A percentile compares a stretch with the other conserved stretches of the same genome.
These are phyloP conservation scores for Backusella sp. DNA, from an alignment of 192 early-diverging fungal species.

Conservation along the genomic window DNA sequence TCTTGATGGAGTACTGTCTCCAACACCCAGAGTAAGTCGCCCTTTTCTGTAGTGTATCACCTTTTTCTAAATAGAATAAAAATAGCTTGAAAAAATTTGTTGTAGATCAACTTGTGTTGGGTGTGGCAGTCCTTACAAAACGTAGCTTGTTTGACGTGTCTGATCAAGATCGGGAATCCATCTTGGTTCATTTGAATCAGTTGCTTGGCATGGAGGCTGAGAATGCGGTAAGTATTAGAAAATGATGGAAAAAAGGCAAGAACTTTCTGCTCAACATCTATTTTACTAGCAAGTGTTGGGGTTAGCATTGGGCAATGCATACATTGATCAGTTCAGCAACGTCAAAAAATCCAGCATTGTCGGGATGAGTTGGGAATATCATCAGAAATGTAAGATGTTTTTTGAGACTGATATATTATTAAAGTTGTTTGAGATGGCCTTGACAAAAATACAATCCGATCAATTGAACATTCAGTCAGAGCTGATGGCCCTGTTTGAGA, in stretches of 20 bases:
- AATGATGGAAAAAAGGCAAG: neutral
- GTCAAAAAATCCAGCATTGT: conserved; percentile 51
- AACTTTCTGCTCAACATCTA: neutral
- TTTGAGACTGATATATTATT: conserved; percentile 46
- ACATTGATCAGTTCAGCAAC: conserved; percentile 66
- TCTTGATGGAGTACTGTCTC: conserved; percentile 55
- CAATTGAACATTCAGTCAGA: conserved; percentile 32
- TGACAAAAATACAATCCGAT: conserved; percentile 26
- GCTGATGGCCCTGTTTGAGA: conserved; percentile 38
- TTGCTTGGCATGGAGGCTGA: conserved; percentile 43
- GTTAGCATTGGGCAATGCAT: conserved; percentile 48
- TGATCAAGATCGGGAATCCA: conserved; percentile 50
- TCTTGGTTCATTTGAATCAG: conserved; percentile 50
- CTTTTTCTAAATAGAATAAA: neutral
- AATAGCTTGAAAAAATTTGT: conserved; percentile 50
- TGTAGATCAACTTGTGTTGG: conserved; percentile 51
- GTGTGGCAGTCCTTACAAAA: conserved; percentile 64
- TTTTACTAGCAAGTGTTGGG: conserved; percentile 39
- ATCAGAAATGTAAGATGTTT: conserved; percentile 57
- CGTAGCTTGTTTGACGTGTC: conserved; percentile 60
- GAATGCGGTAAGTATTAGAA: conserved; percentile 28
- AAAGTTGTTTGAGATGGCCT: conserved; percentile 14
- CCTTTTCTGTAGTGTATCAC: neutral
- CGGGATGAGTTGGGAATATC: conserved; percentile 66
- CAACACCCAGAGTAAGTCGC: conserved; percentile 44